A percentile compares a stretch with the other conserved stretches of the same genome.
These are phyloP conservation scores for Talaromyces stipitatus DNA, from an alignment of 495 filamentous ascomycete genomes.

Conservation along the genomic window DNA sequence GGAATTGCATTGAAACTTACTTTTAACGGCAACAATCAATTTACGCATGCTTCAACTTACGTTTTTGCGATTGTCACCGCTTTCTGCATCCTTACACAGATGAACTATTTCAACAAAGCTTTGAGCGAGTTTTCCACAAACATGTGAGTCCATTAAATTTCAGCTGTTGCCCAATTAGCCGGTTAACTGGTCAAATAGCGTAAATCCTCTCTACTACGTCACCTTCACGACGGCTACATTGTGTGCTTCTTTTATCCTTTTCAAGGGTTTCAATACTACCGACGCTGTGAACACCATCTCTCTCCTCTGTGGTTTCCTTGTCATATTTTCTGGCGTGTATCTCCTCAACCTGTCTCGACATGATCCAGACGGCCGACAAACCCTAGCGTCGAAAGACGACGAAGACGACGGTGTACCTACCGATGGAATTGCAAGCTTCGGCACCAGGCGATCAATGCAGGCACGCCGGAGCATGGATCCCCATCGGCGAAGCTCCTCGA, in stretches of 20 bases:
- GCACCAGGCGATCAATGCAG: slow-evolving; percentile 91
- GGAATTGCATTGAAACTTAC: slow-evolving; percentile 95
- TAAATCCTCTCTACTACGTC: slow-evolving; percentile 97
- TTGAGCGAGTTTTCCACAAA: slow-evolving; percentile 94
- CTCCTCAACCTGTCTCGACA: slow-evolving; percentile 88
- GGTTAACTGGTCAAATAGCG: slow-evolving; percentile 43
- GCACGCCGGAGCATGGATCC: slow-evolving; percentile 59
- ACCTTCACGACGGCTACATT: slow-evolving; percentile 98
- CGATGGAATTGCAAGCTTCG: slow-evolving; percentile 79
- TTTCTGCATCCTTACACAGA: slow-evolving; percentile 94
- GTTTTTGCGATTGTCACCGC: slow-evolving; percentile 89
- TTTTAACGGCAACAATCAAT: slow-evolving; percentile 85
- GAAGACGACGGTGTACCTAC: slow-evolving; percentile 75
- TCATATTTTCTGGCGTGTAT: slow-evolving; percentile 96
- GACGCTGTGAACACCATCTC: slow-evolving; percentile 91
- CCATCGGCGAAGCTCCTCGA: slow-evolving; percentile 47
- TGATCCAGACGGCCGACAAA: slow-evolving; percentile 72
- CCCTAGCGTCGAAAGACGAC: slow-evolving; percentile 54
- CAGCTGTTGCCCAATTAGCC: slow-evolving; percentile 18
- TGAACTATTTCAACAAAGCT: slow-evolving; percentile 99
- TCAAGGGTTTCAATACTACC: slow-evolving; percentile 94
- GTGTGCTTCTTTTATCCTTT: slow-evolving; percentile 93
- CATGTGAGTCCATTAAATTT: slow-evolving; percentile 55
- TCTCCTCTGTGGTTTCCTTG: slow-evolving; percentile 84
- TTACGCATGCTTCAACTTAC: slow-evolving; percentile 87